phyloP scores from a whole-genome alignment of 1,284 basidiomycete species.

The Amylostereum areolatum region DNA sequence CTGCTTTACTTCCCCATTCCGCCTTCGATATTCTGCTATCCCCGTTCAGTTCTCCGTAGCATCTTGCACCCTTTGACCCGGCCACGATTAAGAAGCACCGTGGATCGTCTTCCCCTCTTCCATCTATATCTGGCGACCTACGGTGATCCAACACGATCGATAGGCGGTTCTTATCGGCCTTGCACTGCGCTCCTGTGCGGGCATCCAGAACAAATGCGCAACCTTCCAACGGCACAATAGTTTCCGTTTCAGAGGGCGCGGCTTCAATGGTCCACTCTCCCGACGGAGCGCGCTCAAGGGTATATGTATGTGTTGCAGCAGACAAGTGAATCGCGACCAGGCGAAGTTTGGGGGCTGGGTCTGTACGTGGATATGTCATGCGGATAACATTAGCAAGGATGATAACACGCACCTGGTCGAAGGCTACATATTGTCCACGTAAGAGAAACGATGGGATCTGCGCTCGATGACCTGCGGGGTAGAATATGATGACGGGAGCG shows the following conservation, averaged over 20 bases:
- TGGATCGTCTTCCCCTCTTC: slow-evolving; percentile 17
- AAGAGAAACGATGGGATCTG: slow-evolving; percentile 45
- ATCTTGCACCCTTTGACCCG: slow-evolving; percentile 52
- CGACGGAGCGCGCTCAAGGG: slow-evolving; percentile 34
- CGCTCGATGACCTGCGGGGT: slow-evolving; percentile 19
- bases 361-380: slow-evolving; percentile 24
- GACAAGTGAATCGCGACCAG: slow-evolving; percentile 59
- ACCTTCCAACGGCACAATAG: slow-evolving; percentile 43
- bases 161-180: slow-evolving; percentile 40
- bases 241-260: slow-evolving; percentile 35
- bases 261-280: slow-evolving; percentile 43
- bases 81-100: slow-evolving; percentile 45
- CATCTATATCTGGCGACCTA: slow-evolving; percentile 11
- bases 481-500: slow-evolving; percentile 21
- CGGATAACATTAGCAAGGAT: not conserved
- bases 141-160: slow-evolving; percentile 21
- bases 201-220: slow-evolving; percentile 60
- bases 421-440: slow-evolving; percentile 62
- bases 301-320: slow-evolving; percentile 55
- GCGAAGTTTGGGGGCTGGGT: slow-evolving; percentile 47
- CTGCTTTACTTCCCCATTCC: slow-evolving; percentile 52
- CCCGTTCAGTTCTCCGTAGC: slow-evolving; percentile 44
- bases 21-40: slow-evolving; percentile 53
- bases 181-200: slow-evolving; percentile 43
- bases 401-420: slow-evolving; percentile 37